phyloP scores from a whole-genome alignment of 768 basidiomycete genomes.

The Dioszegia hungarica region DNA sequence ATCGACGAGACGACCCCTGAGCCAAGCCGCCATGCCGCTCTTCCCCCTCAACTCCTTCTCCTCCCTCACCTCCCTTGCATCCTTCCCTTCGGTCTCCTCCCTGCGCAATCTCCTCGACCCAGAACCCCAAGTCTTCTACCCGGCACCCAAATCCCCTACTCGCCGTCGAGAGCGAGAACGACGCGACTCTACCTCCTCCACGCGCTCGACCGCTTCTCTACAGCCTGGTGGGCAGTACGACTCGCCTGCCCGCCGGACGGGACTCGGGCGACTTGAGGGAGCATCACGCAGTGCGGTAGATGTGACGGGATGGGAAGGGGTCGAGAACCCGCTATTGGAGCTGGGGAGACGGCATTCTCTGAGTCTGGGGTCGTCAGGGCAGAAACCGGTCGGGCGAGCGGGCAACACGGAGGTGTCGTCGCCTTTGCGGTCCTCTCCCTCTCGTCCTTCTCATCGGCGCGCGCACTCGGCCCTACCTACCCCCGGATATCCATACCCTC shows the following conservation, averaged over 20 bases:
- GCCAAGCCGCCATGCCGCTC: not conserved
- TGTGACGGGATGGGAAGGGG: not conserved
- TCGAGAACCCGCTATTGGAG: slow-evolving; percentile 2
- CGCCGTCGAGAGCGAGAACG: not conserved
- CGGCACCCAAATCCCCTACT: not conserved
- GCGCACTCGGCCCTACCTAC: not conserved
- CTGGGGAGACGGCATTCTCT: not conserved
- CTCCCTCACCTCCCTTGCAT: not conserved
- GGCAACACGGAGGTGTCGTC: not conserved
- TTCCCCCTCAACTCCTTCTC: slow-evolving; percentile 1
- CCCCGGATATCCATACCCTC: not conserved
- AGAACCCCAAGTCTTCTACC: slow-evolving; percentile 11
- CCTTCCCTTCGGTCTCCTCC: slow-evolving; percentile 2
- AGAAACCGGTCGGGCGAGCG: too few species aligned
- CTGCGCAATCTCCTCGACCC: slow-evolving; percentile 3
- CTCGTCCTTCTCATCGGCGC: slow-evolving; percentile 3
- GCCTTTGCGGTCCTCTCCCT: not conserved
- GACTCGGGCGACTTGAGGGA: not conserved
- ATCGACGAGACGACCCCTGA: not conserved
- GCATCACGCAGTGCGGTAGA: not conserved
- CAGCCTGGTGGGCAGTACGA: not conserved
- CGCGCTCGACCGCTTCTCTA: not conserved
- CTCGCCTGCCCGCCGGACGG: not conserved
- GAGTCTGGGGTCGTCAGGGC: not conserved
- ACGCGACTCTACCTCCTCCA: slow-evolving; percentile 2